phyloP scores from a whole-genome alignment of 2,329 filamentous ascomycete species.

The Didymella pomorum region DNA sequence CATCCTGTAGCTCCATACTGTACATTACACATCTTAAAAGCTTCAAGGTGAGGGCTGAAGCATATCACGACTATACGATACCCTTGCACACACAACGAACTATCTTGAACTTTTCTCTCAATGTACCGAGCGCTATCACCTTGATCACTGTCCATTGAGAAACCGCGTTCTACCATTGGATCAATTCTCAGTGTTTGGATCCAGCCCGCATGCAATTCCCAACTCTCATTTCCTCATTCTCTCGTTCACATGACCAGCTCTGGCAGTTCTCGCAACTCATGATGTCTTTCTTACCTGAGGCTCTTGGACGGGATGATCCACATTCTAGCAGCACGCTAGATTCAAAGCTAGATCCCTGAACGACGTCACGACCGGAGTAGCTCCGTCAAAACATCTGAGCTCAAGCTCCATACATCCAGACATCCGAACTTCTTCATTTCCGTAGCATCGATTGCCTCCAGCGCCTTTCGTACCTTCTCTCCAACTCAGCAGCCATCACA shows the following conservation, averaged over 20 bases:
- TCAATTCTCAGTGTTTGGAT: no score
- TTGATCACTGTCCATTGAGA: neutral
- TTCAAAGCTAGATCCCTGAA: conserved; percentile 18
- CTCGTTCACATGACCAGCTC: neutral
- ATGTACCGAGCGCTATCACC: neutral
- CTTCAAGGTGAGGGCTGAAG: neutral
- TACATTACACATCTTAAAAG: neutral
- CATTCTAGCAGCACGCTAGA: conserved; percentile 14
- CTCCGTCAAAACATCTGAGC: conserved; percentile 9
- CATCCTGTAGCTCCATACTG: neutral
- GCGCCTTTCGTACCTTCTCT: neutral
- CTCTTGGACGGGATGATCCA: conserved; percentile 3
- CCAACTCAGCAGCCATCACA: conserved; percentile 3
- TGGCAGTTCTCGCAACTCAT: neutral
- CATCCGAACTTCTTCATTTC: neutral
- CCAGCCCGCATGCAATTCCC: no score
- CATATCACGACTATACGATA: conserved; percentile 4
- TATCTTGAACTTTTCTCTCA: neutral
- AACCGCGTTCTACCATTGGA: no score
- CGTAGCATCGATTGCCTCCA: neutral
- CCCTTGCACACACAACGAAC: neutral
- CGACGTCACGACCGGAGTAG: conserved; percentile 25
- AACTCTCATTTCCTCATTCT: no score
- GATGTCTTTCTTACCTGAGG: no score
- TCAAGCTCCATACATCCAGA: neutral